Base-by-base conservation (phyloP, 352 stramenopile genomes). In the Pythium rhizo-oryzae region DNA sequence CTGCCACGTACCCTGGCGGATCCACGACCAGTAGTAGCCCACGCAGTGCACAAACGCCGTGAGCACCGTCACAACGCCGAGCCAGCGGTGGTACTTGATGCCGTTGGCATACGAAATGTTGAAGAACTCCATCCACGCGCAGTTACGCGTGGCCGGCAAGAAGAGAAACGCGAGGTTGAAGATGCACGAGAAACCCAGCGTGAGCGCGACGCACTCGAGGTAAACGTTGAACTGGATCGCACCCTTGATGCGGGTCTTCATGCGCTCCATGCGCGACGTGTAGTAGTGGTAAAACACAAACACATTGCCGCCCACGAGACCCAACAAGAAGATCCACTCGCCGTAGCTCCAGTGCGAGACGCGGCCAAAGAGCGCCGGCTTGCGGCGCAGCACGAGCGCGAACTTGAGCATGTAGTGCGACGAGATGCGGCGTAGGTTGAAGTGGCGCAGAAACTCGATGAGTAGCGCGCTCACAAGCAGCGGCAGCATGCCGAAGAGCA, bases 121-220 rank as follows among this genome's bases (percentile, higher is more conserved):
- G 53, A 82, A 69, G 28, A 78, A 79, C 51, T 81, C 75, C 70
- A 82, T 80, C 78, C 78, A 85, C 19, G 70, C 68, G 37, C 70
- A 67, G 52, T 77, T 76, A 15, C 73, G 66, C 12, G 78, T 82
- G 33, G 72, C 64, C 13, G 76, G 76, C 0, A 85, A 44, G 21
- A 80, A 72, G 9, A 85, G 56, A 39, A 82, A 85, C 28, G 64
- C 73, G 59, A 85, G 57, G 67, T 85, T 85, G 75, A 74, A 80
- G 21, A 82, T 49, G 53, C 68, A 72, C 11, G 54, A 68, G 56
- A 73, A 82, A 28, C 67, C 77, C 11, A 81, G 56, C 25, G 56
- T 62, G 25, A 77, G 50, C 0, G 35, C 69, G 15, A 72, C 55
- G 25, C 41, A 49, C 30, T 75, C 59, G 15, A 80, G 64, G n/a